Conservation (phyloP, 208 protist genomes). For the Leishmania amazonensis region DNA sequence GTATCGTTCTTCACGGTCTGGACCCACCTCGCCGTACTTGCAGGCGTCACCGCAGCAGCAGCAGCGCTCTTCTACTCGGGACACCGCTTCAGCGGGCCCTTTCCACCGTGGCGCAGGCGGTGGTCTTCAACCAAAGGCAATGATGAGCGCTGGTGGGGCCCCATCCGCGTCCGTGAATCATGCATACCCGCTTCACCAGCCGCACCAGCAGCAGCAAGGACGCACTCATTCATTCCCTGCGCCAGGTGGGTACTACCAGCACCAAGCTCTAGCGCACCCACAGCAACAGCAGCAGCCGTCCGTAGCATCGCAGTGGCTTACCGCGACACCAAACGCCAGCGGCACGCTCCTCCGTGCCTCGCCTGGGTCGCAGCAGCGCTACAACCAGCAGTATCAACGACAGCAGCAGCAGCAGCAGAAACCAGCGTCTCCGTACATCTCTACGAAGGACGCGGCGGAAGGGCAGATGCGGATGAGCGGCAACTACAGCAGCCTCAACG, state of each 20-base stretch:
- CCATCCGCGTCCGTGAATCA: neutral
- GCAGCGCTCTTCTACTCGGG: neutral
- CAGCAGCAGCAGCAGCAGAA: slow-evolving; percentile 14
- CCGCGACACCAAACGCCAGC: slow-evolving; percentile 16
- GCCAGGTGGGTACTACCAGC: neutral
- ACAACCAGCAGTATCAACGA: slow-evolving; percentile 17
- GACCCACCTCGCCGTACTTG: neutral
- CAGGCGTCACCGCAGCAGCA: slow-evolving; percentile 15
- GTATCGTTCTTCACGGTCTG: neutral
- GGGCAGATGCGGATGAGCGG: slow-evolving; percentile 1
- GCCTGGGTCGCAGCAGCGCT: slow-evolving; percentile 13
- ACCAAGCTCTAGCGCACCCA: neutral
- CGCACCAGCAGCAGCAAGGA: neutral
- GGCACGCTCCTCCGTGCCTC: slow-evolving; percentile 15
- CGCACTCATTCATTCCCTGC: neutral
- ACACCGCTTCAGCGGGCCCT: neutral
- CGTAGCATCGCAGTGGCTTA: neutral
- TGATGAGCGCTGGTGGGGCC: neutral
- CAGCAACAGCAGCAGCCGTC: neutral
- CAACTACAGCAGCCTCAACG: slow-evolving; percentile 6
- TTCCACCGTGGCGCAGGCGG: no score
- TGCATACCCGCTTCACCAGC: neutral
- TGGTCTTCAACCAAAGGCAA: neutral
- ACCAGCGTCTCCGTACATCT: neutral
- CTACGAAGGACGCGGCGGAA: neutral